phyloP scores from a whole-genome alignment of 1,284 basidiomycete species.

The Cryptococcus hybrid region DNA sequence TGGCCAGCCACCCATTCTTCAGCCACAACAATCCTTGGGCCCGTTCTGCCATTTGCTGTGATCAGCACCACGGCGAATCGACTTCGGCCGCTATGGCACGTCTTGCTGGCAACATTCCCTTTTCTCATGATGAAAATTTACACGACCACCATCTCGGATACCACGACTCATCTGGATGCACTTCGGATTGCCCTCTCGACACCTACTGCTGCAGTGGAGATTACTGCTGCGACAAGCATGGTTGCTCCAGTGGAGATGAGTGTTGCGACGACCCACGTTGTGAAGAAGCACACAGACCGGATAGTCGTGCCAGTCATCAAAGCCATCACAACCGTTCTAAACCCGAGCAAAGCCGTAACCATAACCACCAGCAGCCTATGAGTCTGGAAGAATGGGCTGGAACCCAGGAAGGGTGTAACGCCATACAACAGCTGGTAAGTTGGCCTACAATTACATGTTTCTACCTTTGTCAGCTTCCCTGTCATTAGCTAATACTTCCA shows the following conservation, averaged over 20 bases:
- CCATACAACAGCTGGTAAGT: slow-evolving; percentile 45
- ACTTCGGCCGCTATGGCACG: slow-evolving; percentile 12
- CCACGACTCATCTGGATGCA: not conserved
- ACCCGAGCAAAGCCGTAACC: no score
- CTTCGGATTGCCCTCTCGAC: slow-evolving; percentile 11
- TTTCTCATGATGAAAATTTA: not conserved
- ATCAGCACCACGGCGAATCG: slow-evolving; percentile 35
- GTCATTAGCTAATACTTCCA: slow-evolving; percentile 2
- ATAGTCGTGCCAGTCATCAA: not conserved
- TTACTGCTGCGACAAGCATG: slow-evolving; percentile 11
- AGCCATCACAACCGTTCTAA: no score
- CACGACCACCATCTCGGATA: not conserved
- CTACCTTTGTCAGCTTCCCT: not conserved
- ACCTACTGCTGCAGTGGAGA: slow-evolving; percentile 17
- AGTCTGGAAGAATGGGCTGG: slow-evolving; percentile 32
- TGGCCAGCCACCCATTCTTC: not conserved
- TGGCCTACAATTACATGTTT: not conserved
- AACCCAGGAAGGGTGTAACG: slow-evolving; percentile 33
- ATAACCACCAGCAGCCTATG: not conserved
- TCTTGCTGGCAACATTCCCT: not conserved
- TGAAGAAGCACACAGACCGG: slow-evolving; percentile 7
- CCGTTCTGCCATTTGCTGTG: slow-evolving; percentile 41
- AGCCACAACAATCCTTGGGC: slow-evolving; percentile 28
- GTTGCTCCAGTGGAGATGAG: slow-evolving; percentile 9
- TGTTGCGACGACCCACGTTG: slow-evolving; percentile 20